Conservation (phyloP, 176 grass and related monocot species). For the Pharus latifolius region DNA sequence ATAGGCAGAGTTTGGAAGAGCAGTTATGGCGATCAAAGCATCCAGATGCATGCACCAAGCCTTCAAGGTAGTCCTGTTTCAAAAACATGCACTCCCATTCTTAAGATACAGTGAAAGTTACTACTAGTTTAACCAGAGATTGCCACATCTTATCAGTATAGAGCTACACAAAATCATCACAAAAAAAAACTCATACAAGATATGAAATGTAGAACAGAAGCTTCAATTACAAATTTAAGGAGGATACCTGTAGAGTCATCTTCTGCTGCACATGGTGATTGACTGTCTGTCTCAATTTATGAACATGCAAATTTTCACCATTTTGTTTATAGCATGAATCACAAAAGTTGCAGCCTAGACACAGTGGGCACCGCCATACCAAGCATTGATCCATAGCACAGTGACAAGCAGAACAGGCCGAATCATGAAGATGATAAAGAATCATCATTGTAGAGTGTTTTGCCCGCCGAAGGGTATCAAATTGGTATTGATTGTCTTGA, state of each 20-base stretch:
- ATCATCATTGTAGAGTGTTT: constrained; percentile 99
- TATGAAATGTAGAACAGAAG: neutral
- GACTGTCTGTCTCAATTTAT: constrained; percentile 41
- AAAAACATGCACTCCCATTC: constrained; percentile 17
- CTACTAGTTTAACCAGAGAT: neutral
- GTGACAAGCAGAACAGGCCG: constrained; percentile 47
- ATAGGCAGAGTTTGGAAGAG: constrained; percentile 27
- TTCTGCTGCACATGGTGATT: constrained; percentile 12
- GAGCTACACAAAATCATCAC: neutral
- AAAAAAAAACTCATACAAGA: neutral
- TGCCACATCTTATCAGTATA: neutral
- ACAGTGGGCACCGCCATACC: constrained; percentile 59
- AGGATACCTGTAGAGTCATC: constrained; percentile 25
- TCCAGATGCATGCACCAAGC: constrained; percentile 61
- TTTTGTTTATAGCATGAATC: constrained; percentile 56
- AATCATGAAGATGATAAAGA: constrained; percentile 78
- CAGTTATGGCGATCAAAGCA: constrained; percentile 43
- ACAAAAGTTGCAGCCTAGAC: constrained; percentile 52
- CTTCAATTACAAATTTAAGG: neutral
- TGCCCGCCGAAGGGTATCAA: constrained; percentile 87
- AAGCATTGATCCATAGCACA: constrained; percentile 37
- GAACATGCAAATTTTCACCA: constrained; percentile 52
- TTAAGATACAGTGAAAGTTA: neutral
- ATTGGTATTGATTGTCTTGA: constrained; percentile 79
- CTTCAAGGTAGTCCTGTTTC: constrained; percentile 53